These are phyloP conservation scores for Tolypocladium capitatum DNA, from an alignment of 2,329 filamentous ascomycete species.

Conservation along the genomic window DNA sequence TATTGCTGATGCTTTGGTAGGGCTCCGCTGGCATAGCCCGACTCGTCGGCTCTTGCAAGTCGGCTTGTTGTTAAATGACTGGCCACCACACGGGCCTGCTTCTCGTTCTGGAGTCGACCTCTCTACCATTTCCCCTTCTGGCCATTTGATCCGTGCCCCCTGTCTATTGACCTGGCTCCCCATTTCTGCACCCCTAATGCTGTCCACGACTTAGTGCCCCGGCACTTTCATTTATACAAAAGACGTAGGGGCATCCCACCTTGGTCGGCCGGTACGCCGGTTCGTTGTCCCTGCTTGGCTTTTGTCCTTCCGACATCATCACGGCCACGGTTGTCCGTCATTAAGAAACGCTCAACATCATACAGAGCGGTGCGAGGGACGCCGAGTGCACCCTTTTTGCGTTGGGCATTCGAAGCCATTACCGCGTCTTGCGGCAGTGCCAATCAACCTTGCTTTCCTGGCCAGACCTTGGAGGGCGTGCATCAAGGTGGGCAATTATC, in stretches of 20 bases:
- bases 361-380: neutral
- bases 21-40: neutral
- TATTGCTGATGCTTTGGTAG: neutral
- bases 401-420: neutral
- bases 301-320: neutral
- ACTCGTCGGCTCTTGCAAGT: neutral
- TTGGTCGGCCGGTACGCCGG: neutral
- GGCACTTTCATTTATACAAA: conserved; percentile 19
- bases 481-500: neutral
- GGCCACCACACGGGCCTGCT: conserved; percentile 2
- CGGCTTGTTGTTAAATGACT: neutral
- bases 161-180: conserved; percentile 15
- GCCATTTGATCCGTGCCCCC: conserved; percentile 21
- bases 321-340: neutral
- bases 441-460: neutral
- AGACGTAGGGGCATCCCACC: conserved; percentile 5
- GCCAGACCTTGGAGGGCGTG: neutral
- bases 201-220: conserved; percentile 11
- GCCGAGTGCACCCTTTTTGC: neutral
- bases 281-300: neutral
- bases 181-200: conserved; percentile 5
- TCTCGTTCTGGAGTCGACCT: conserved; percentile 12
- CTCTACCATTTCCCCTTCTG: conserved; percentile 26
- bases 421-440: neutral
- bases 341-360: neutral